Conservation (phyloP, 306 rosid species). For the Vicia villosa region DNA sequence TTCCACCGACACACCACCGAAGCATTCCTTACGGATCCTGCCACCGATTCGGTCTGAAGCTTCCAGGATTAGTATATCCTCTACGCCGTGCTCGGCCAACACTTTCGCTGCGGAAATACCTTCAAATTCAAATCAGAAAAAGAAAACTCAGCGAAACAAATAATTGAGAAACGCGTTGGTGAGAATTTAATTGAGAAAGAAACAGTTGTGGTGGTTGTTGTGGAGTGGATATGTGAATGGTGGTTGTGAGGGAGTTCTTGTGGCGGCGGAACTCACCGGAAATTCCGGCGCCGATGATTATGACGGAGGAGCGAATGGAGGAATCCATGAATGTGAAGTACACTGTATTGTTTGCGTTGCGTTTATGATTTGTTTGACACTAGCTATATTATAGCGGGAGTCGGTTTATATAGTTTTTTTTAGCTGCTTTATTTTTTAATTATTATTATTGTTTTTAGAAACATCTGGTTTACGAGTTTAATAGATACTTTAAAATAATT, state of each 20-base stretch:
- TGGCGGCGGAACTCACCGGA: slow-evolving; percentile 57
- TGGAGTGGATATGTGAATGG: slow-evolving; percentile 5
- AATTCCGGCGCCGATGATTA: slow-evolving; percentile 88
- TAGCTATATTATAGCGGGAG: slow-evolving; percentile 68
- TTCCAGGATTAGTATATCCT: slow-evolving; percentile 76
- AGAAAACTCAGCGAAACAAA: neutral
- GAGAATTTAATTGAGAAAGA: neutral
- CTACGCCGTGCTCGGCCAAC: slow-evolving; percentile 69
- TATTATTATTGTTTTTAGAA: too few relatives aligned
- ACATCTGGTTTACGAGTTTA: too few relatives aligned
- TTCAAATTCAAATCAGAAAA: slow-evolving; percentile 21
- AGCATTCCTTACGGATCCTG: slow-evolving; percentile 75
- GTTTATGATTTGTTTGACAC: slow-evolving; percentile 28
- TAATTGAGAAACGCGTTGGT: neutral
- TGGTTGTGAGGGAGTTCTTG: neutral
- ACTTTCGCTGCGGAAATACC: slow-evolving; percentile 89
- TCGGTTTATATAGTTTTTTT: slow-evolving; percentile 61
- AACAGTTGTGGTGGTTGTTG: neutral
- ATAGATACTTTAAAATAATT: too few relatives aligned
- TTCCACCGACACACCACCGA: slow-evolving; percentile 86
- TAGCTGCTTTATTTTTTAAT: neutral
- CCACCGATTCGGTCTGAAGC: slow-evolving; percentile 96
- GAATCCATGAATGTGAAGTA: slow-evolving; percentile 60
- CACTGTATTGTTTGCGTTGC: slow-evolving; percentile 1
- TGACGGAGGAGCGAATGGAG: slow-evolving; percentile 70